These are phyloP conservation scores for Salvia miltiorrhiza DNA, from an alignment of 257 asterid species.

Conservation along the genomic window DNA sequence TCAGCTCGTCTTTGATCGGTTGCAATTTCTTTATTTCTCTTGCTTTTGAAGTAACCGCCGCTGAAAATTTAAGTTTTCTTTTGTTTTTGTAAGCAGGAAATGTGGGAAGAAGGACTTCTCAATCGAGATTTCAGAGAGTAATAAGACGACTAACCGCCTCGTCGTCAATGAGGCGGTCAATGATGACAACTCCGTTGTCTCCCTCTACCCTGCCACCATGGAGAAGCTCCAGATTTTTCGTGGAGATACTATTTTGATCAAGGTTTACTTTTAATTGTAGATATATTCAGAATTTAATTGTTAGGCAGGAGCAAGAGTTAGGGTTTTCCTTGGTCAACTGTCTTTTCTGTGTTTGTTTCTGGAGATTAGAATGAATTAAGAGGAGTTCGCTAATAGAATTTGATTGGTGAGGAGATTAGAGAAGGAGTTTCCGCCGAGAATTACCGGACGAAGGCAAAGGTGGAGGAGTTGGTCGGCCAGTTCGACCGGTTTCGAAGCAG, in stretches of 20 bases:
- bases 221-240: constrained; percentile 89
- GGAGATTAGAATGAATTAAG: neutral
- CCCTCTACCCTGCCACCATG: constrained; percentile 79
- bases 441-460: constrained; percentile 24
- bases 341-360: neutral
- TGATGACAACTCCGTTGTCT: constrained; percentile 78
- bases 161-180: constrained; percentile 87
- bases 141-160: constrained; percentile 78
- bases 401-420: constrained; percentile 1
- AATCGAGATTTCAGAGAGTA: constrained; percentile 84
- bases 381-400: neutral
- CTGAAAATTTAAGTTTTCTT: constrained; percentile 1
- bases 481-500: constrained; percentile 44
- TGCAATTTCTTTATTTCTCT: neutral
- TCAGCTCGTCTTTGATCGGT: neutral
- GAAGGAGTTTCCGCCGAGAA: constrained; percentile 17
- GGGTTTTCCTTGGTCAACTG: neutral
- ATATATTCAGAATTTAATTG: neutral
- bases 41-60: constrained; percentile 1
- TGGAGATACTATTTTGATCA: constrained; percentile 73
- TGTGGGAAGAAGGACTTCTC: constrained; percentile 71
- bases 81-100: constrained; percentile 40
- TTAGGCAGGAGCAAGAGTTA: constrained; percentile 10
- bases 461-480: constrained; percentile 30
- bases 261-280: constrained; percentile 36